Evolutionary conservation across 192 early-diverging fungal species (phyloP).

Genomic region (Phycomyces nitens): DNA sequence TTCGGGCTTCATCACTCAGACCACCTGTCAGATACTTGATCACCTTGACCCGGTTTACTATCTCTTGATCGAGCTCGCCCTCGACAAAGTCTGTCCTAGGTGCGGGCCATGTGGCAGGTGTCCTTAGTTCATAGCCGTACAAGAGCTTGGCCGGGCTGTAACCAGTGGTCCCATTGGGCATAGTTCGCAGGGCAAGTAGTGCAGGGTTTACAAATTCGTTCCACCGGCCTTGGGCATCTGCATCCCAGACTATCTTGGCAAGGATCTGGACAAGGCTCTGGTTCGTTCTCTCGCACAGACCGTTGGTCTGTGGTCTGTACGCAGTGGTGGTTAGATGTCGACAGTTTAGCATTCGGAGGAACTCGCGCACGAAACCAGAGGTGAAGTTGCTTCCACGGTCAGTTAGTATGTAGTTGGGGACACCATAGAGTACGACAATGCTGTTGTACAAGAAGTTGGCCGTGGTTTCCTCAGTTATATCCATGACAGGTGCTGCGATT

Average conservation of each 20-base stretch:
- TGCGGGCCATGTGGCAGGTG: slow-evolving; percentile 6
- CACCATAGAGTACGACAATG: slow-evolving; percentile 3
- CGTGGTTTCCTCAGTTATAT: background rate
- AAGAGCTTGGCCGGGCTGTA: slow-evolving; percentile 8
- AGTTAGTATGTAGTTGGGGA: slow-evolving; percentile 9
- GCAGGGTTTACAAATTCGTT: background rate
- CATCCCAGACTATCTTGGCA: slow-evolving; percentile 7
- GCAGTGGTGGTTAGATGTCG: slow-evolving; percentile 13
- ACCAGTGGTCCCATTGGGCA: too few species aligned
- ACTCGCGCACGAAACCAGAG: background rate
- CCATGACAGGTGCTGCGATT: slow-evolving; percentile 6
- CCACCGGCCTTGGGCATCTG: background rate
- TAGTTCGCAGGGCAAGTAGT: slow-evolving; percentile 12
- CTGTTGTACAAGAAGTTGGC: background rate
- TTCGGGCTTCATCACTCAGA: background rate
- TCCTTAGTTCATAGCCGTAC: slow-evolving; percentile 19
- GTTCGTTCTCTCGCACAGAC: slow-evolving; percentile 16
- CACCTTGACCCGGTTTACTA: background rate
- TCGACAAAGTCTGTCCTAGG: slow-evolving; percentile 4
- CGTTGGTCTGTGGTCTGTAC: slow-evolving; percentile 22
- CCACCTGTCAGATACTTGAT: background rate
- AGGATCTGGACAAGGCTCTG: slow-evolving; percentile 18
- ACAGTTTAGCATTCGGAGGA: background rate
- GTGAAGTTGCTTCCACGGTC: slow-evolving; percentile 21
- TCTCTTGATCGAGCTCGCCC: background rate